Base-by-base conservation (phyloP, 495 filamentous ascomycete genomes). In the Xylaria grammica region DNA sequence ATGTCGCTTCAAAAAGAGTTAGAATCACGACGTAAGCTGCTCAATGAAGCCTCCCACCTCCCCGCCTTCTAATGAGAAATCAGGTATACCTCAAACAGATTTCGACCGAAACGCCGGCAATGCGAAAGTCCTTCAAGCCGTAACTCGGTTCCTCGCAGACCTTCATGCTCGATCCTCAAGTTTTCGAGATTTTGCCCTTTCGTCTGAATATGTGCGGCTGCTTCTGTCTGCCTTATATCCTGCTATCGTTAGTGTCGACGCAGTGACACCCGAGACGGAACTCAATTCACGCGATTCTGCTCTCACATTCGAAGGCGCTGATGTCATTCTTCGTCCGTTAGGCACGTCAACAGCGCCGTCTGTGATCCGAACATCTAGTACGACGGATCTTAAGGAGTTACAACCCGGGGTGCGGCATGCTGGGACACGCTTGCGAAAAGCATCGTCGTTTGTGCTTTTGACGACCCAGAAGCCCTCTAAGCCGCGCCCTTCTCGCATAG, bases 401-500 rank as follows among this genome's bases (percentile, higher is more conserved):
- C 74, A 66, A 54, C 71, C 66, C 71, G 58, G 72, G 9, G 50
- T 34, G 19, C 76, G 67, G 67, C 68, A 83, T 60, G 82, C 79
- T 69, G 85, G 84, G 24, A 84, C 78, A 67, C 85, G 82, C 66
- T 82, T 89, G 22, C 87, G 87, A 34, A 86, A 92, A 61, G 88
- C 89, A 2, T 97, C 95, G 9, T 95, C 94, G 6, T 98, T 97
- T 68, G 88, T 98, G 34, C 79, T 99, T 19, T 83, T 98, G 20
- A 90, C 90, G 13, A 87, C 91, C 15, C 87, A 93, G 54, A 82
- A 84, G 52, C 75, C 81, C 2, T 76, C 83, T 29, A 75, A 84
- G 56, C 82, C 86, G 3, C 85, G 86, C 7, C 81, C 86, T 22
- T 83, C 85, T 11, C 87, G 85, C 20, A 77, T 96, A 60, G 88